phyloP scores from a whole-genome alignment of 2,329 filamentous ascomycete genomes.

The Pseudocercospora fijiensis region DNA sequence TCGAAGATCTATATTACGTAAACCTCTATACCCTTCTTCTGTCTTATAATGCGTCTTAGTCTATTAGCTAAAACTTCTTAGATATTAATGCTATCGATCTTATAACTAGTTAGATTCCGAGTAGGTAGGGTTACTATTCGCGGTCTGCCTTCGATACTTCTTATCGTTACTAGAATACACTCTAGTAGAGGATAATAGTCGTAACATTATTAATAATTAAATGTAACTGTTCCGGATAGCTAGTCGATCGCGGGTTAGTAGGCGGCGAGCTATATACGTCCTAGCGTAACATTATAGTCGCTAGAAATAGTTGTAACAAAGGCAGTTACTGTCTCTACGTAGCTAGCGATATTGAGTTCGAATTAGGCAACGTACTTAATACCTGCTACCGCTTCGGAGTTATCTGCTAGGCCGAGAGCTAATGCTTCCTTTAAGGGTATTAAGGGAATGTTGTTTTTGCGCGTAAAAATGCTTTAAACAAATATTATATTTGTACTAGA shows the following conservation, averaged over 20 bases:
- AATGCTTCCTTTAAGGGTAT: neutral
- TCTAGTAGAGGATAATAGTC: too few relatives aligned
- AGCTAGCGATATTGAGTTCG: neutral
- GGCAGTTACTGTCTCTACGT: too few relatives aligned
- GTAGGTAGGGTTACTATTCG: too few relatives aligned
- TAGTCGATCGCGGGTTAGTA: neutral
- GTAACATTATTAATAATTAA: too few relatives aligned
- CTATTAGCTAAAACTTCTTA: too few relatives aligned
- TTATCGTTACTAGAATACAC: neutral
- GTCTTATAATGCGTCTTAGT: neutral
- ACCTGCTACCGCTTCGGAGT: neutral
- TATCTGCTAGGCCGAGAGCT: neutral
- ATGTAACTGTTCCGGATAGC: too few relatives aligned
- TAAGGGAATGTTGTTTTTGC: neutral
- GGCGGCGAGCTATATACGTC: neutral
- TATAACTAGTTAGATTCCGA: too few relatives aligned
- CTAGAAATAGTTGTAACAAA: too few relatives aligned
- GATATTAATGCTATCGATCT: too few relatives aligned
- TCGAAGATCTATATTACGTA: too few relatives aligned
- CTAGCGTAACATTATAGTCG: neutral
- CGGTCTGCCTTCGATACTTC: neutral
- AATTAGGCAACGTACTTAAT: neutral
- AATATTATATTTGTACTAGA: neutral
- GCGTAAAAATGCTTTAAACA: too few relatives aligned
- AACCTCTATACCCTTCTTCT: neutral